These are phyloP conservation scores for Globisporangium nunn DNA, from an alignment of 352 stramenopile genomes.

Conservation along the genomic window DNA sequence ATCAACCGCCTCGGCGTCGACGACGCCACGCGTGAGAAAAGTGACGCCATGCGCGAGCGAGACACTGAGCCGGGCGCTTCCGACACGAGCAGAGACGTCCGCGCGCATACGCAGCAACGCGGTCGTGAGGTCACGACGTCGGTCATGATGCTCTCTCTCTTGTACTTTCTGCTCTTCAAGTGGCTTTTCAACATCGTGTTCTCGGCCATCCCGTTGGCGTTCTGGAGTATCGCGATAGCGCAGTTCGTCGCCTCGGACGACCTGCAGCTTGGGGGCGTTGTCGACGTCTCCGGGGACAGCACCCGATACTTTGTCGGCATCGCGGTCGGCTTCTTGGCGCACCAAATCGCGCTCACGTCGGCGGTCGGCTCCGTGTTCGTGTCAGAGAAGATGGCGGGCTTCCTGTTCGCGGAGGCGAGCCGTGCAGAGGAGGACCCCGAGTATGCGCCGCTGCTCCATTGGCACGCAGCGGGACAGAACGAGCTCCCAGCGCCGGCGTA, in stretches of 20 bases:
- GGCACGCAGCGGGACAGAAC: slow-evolving; percentile 10
- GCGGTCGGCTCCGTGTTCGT: slow-evolving; percentile 31
- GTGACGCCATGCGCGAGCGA: too few relatives aligned
- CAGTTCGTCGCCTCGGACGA: slow-evolving; percentile 27
- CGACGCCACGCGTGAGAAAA: slow-evolving; percentile 8
- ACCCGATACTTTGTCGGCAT: slow-evolving; percentile 34
- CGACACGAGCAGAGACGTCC: not conserved
- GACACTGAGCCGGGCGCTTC: too few relatives aligned
- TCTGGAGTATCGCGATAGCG: slow-evolving; percentile 35
- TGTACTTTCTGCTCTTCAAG: slow-evolving; percentile 73
- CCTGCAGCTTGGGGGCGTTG: not conserved
- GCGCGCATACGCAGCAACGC: not conserved
- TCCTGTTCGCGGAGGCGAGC: slow-evolving; percentile 29
- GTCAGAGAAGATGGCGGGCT: slow-evolving; percentile 33
- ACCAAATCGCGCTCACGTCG: slow-evolving; percentile 47
- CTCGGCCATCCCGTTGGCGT: slow-evolving; percentile 28
- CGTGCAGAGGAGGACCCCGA: slow-evolving; percentile 5
- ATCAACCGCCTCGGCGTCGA: slow-evolving; percentile 31
- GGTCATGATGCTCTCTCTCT: slow-evolving; percentile 55
- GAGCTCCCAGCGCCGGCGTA: slow-evolving; percentile 12
- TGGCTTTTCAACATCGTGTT: slow-evolving; percentile 55
- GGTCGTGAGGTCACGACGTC: slow-evolving; percentile 43
- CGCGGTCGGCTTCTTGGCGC: slow-evolving; percentile 51
- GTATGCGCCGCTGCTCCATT: slow-evolving; percentile 20
- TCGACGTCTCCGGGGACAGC: slow-evolving; percentile 9